A percentile compares a stretch with the other conserved stretches of the same genome.
Conservation (phyloP, 2,329 filamentous ascomycete genomes). For the Cadophora sp. region DNA sequence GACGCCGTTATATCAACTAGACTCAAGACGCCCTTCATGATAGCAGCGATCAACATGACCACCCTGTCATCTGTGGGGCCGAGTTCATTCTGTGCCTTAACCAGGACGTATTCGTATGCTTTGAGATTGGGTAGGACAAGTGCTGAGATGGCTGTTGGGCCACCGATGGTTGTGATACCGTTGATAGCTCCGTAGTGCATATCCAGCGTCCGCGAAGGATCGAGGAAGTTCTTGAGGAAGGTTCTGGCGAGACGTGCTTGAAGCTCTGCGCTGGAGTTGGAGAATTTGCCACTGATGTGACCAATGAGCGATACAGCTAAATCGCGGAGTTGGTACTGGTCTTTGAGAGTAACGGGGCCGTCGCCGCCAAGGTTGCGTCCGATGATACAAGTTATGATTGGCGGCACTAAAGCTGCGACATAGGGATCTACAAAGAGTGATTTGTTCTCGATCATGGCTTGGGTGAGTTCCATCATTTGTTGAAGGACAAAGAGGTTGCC, state of each 20-base stretch:
- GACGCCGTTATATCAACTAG: slow-evolving; percentile 51
- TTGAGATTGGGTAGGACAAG: slow-evolving; percentile 71
- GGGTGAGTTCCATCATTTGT: slow-evolving; percentile 90
- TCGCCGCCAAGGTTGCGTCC: slow-evolving; percentile 70
- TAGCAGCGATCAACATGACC: slow-evolving; percentile 62
- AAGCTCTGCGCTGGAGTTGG: slow-evolving; percentile 79
- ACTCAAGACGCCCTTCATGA: slow-evolving; percentile 61
- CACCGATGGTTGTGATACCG: slow-evolving; percentile 80
- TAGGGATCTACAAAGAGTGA: slow-evolving; percentile 75
- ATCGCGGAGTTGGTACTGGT: slow-evolving; percentile 83
- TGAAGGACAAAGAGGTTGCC: slow-evolving; percentile 88
- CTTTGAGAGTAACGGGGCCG: slow-evolving; percentile 58
- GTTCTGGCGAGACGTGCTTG: slow-evolving; percentile 91
- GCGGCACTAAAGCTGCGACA: slow-evolving; percentile 73
- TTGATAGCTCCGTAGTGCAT: slow-evolving; percentile 89
- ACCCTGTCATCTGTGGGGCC: slow-evolving; percentile 61
- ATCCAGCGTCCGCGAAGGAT: slow-evolving; percentile 80
- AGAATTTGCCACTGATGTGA: slow-evolving; percentile 81
- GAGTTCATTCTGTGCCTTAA: slow-evolving; percentile 59
- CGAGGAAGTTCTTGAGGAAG: slow-evolving; percentile 89
- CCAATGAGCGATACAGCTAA: slow-evolving; percentile 83
- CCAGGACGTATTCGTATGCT: slow-evolving; percentile 66
- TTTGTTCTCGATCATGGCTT: slow-evolving; percentile 83
- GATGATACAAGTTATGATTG: slow-evolving; percentile 90
- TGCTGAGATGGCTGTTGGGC: slow-evolving; percentile 66